Conservation (phyloP, 2,329 filamentous ascomycete genomes). For the Didymella keratinophila region DNA sequence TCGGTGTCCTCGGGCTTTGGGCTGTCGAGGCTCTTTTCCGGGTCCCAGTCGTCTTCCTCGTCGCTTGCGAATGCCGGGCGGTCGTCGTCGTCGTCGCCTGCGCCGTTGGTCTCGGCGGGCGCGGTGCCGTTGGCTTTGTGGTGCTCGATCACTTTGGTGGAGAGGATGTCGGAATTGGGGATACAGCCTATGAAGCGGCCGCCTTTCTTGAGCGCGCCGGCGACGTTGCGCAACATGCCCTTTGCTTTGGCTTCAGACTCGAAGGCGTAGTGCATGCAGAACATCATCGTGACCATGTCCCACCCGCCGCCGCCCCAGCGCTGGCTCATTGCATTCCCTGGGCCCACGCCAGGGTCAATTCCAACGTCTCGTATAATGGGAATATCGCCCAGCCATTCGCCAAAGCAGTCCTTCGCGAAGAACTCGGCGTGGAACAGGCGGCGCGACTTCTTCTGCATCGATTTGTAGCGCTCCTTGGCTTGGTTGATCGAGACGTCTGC, state of each 20-base stretch:
- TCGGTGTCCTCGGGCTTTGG: slow-evolving; percentile 49
- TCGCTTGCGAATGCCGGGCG: slow-evolving; percentile 48
- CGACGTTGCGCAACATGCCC: slow-evolving; percentile 92
- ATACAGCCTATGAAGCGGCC: slow-evolving; percentile 94
- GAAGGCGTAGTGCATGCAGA: slow-evolving; percentile 98
- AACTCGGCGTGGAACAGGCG: slow-evolving; percentile 85
- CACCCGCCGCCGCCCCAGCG: slow-evolving; percentile 79
- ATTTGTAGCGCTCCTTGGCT: slow-evolving; percentile 81
- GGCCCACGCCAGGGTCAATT: slow-evolving; percentile 76
- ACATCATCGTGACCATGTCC: slow-evolving; percentile 98
- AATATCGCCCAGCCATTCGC: slow-evolving; percentile 80
- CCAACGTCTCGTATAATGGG: slow-evolving; percentile 85
- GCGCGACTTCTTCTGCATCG: slow-evolving; percentile 70
- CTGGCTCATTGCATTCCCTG: slow-evolving; percentile 63
- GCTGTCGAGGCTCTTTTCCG: slow-evolving; percentile 54
- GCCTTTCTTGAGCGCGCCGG: slow-evolving; percentile 88
- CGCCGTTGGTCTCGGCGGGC: slow-evolving; percentile 47
- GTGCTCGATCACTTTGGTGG: slow-evolving; percentile 77
- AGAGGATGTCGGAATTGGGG: slow-evolving; percentile 93
- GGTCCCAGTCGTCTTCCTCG: slow-evolving; percentile 55
- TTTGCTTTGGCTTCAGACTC: slow-evolving; percentile 89
- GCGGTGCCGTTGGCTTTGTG: slow-evolving; percentile 63
- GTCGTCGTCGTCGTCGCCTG: slow-evolving; percentile 45
- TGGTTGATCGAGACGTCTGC: slow-evolving; percentile 92
- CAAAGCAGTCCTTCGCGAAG: slow-evolving; percentile 90